phyloP scores from a whole-genome alignment of 768 basidiomycete genomes.

The Pseudohyphozyma bogoriensis region DNA sequence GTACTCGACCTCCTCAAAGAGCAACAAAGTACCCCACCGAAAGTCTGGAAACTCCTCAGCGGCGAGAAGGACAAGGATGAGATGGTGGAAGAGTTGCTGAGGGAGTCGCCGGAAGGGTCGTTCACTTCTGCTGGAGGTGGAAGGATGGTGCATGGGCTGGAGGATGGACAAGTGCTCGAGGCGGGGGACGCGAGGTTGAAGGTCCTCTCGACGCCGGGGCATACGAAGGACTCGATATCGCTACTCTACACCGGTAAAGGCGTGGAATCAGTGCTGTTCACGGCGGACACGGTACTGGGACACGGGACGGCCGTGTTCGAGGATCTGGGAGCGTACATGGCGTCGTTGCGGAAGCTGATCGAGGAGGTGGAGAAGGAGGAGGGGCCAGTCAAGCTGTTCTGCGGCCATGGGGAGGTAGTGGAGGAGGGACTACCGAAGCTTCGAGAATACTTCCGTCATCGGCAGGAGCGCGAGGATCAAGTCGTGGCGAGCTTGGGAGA shows the following conservation, averaged over 20 bases:
- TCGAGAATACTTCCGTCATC: conserved; percentile 63
- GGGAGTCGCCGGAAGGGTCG: neutral
- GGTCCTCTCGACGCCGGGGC: conserved; percentile 79
- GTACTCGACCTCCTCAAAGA: conserved; percentile 57
- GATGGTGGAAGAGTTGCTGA: conserved; percentile 9
- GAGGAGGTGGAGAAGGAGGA: neutral
- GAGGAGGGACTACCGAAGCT: conserved; percentile 54
- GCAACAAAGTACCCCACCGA: conserved; percentile 45
- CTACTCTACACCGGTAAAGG: conserved; percentile 48
- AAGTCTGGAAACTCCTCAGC: conserved; percentile 37
- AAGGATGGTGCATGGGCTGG: neutral
- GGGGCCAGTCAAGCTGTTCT: conserved; percentile 50
- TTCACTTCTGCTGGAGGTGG: no score
- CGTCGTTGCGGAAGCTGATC: conserved; percentile 46
- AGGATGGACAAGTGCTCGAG: neutral
- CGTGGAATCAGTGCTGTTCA: conserved; percentile 59
- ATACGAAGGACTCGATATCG: conserved; percentile 75
- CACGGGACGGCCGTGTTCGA: conserved; percentile 84
- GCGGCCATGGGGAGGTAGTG: conserved; percentile 78
- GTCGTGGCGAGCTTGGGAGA: conserved; percentile 43
- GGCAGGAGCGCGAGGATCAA: conserved; percentile 69
- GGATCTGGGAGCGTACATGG: conserved; percentile 61
- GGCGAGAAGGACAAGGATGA: neutral
- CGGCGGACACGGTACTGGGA: conserved; percentile 82
- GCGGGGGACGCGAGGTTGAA: no score